A percentile compares a stretch with the other conserved stretches of the same genome.
Evolutionary conservation across 345 rosid species (phyloP).

Genomic region (Sisymbrium irio): DNA sequence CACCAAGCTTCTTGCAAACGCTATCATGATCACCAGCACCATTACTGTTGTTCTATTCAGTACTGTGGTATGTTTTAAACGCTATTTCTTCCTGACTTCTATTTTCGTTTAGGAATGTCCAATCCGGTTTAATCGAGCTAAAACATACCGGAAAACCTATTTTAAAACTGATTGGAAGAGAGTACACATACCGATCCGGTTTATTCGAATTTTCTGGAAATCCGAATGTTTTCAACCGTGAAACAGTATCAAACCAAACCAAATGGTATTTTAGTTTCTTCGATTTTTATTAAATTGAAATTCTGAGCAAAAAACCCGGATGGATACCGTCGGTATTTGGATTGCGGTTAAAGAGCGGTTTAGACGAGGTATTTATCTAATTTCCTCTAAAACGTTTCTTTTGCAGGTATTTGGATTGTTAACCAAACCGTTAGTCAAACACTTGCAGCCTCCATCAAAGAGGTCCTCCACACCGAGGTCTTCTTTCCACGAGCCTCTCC

Average conservation of each 20-base stretch:
- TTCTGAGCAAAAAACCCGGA: no score
- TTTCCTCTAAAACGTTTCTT: neutral
- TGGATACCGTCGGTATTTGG: no score
- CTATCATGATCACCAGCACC: slow-evolving; percentile 94
- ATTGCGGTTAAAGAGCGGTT: no score
- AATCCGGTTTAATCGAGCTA: neutral
- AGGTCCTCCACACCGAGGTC: slow-evolving; percentile 49
- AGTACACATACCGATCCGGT: neutral
- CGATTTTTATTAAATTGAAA: no score
- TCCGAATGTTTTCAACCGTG: neutral
- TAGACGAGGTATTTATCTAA: neutral
- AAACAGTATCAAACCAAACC: neutral
- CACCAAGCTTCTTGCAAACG: slow-evolving; percentile 59
- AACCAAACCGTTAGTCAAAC: slow-evolving; percentile 76
- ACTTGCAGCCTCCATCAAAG: slow-evolving; percentile 64
- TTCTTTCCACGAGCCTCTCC: slow-evolving; percentile 51
- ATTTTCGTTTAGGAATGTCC: neutral
- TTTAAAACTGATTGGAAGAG: neutral
- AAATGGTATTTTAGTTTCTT: no score
- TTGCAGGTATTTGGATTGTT: slow-evolving; percentile 81
- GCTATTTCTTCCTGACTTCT: neutral
- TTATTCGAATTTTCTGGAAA: neutral
- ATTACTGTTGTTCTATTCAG: slow-evolving; percentile 93
- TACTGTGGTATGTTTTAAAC: slow-evolving; percentile 62
- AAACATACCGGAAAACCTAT: neutral